Evolutionary conservation across 177 flowering plant genomes (phyloP).

Genomic region (Vitis hybrid): DNA sequence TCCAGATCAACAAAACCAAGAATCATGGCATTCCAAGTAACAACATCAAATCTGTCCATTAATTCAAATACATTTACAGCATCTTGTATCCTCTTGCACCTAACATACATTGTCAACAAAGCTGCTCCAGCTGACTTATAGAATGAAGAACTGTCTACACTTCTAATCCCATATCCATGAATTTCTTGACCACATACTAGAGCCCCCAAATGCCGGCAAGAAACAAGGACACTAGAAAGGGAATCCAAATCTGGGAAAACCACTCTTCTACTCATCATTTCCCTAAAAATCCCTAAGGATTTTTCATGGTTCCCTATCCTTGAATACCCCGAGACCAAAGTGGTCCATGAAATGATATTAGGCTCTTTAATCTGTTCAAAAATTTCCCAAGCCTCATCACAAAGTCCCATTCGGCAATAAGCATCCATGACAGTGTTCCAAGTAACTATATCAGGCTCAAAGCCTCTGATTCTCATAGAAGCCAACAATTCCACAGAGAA

Average conservation of each 20-base stretch:
- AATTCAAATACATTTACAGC: slow-evolving; percentile 38
- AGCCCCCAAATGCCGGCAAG: slow-evolving; percentile 40
- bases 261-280: slow-evolving; percentile 36
- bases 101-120: slow-evolving; percentile 44
- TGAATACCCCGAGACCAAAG: slow-evolving; percentile 51
- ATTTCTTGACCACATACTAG: slow-evolving; percentile 40
- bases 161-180: slow-evolving; percentile 53
- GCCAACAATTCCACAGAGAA: slow-evolving; percentile 33
- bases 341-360: slow-evolving; percentile 56
- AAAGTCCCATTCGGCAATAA: slow-evolving; percentile 47
- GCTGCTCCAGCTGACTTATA: slow-evolving; percentile 53
- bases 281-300: slow-evolving; percentile 40
- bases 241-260: slow-evolving; percentile 41
- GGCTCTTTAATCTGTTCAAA: slow-evolving; percentile 44
- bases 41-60: slow-evolving; percentile 51
- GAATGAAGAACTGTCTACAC: slow-evolving; percentile 11
- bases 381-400: slow-evolving; percentile 43
- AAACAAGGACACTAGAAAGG: slow-evolving; percentile 44
- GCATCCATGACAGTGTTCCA: slow-evolving; percentile 58
- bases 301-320: slow-evolving; percentile 43
- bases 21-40: slow-evolving; percentile 69
- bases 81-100: slow-evolving; percentile 28
- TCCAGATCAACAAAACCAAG: slow-evolving; percentile 34
- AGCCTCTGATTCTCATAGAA: slow-evolving; percentile 33
- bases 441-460: slow-evolving; percentile 52